These are phyloP conservation scores for Pilasporangium apinafurcum DNA, from an alignment of 352 stramenopile genomes.

Conservation along the genomic window DNA sequence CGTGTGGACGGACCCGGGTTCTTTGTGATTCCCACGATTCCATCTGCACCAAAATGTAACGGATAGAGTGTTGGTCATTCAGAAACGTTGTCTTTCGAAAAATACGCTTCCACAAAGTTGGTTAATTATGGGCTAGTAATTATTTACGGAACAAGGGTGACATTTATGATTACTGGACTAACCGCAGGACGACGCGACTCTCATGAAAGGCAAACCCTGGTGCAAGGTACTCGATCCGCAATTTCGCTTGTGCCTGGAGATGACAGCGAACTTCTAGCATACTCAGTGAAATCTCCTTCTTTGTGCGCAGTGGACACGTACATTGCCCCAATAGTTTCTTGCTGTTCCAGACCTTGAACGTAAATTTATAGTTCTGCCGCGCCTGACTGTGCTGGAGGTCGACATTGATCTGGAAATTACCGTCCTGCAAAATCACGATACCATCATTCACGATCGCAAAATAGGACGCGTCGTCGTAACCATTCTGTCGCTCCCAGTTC, in stretches of 20 bases:
- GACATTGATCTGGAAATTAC: constrained; percentile 34
- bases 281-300: constrained; percentile 32
- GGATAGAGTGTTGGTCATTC: too few relatives aligned
- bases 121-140: too few relatives aligned
- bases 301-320: constrained; percentile 22
- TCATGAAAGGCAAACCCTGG: constrained; percentile 37
- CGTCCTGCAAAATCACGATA: constrained; percentile 22
- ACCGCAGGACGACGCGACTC: constrained; percentile 26
- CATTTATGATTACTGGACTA: constrained; percentile 9
- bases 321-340: constrained; percentile 34
- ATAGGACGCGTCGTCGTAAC: constrained; percentile 13
- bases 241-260: constrained; percentile 19
- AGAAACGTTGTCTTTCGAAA: too few relatives aligned
- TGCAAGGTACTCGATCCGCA: constrained; percentile 34
- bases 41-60: too few relatives aligned
- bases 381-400: constrained; percentile 32
- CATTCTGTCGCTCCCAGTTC: constrained; percentile 28
- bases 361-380: constrained; percentile 20
- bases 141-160: too few relatives aligned
- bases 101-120: too few relatives aligned
- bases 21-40: too few relatives aligned
- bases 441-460: constrained; percentile 15
- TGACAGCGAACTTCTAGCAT: constrained; percentile 24
- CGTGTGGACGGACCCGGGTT: too few relatives aligned
- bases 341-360: constrained; percentile 31